Conservation (phyloP, 139 green algal genomes). For the Micractinium sp. region DNA sequence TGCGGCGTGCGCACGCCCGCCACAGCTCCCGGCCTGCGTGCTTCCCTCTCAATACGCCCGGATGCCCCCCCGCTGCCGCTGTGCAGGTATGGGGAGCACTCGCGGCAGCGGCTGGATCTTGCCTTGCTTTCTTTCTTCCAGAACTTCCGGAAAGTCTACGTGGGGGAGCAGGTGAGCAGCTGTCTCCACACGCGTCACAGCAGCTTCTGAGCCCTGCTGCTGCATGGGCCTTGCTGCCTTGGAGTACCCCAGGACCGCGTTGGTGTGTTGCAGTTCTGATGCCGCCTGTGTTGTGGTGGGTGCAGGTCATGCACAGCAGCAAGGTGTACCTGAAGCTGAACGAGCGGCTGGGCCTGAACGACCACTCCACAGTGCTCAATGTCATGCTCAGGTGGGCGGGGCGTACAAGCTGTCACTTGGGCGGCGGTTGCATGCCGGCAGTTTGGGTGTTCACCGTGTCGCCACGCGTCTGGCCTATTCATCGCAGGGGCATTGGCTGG, state of each 20-base stretch:
- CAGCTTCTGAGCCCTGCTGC: neutral
- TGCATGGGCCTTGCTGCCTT: neutral
- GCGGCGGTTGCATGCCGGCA: no score
- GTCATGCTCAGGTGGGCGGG: constrained; percentile 86
- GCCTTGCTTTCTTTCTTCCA: constrained; percentile 95
- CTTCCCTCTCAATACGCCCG: neutral
- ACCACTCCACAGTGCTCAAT: constrained; percentile 87
- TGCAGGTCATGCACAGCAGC: constrained; percentile 93
- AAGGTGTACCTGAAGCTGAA: constrained; percentile 92
- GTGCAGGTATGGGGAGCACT: constrained; percentile 33
- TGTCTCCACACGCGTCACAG: neutral
- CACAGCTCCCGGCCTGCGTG: neutral
- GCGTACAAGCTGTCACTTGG: neutral
- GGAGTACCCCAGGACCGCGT: neutral
- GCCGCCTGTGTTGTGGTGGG: neutral
- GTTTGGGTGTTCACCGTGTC: no score
- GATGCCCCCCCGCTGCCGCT: neutral
- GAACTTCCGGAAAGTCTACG: constrained; percentile 96
- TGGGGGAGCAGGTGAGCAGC: constrained; percentile 85
- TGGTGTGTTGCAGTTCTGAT: neutral
- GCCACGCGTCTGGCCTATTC: neutral
- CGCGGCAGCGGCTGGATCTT: constrained; percentile 90
- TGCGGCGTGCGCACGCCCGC: neutral
- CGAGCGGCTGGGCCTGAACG: constrained; percentile 82
- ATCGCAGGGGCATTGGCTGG: no score